Evolutionary conservation across 306 rosid genomes (phyloP).

Genomic region (Cicer bijugum): DNA sequence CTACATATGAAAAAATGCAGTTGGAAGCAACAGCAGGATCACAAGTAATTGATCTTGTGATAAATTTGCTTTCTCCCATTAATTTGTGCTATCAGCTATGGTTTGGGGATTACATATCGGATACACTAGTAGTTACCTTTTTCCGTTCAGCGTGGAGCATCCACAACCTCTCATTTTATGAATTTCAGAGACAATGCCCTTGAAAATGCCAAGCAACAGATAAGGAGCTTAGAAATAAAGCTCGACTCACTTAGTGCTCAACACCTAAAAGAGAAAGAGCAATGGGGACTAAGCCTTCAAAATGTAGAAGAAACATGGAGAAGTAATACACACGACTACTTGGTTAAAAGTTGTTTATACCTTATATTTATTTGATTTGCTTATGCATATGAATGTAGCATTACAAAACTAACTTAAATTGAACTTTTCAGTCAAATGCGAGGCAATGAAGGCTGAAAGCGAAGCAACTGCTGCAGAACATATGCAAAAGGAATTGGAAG

Average conservation of each 20-base stretch:
- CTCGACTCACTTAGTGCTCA: constrained; percentile 66
- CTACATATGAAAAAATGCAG: constrained; percentile 29
- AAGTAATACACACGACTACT: constrained; percentile 56
- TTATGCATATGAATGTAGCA: constrained; percentile 28
- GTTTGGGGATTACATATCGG: constrained; percentile 28
- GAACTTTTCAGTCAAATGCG: constrained; percentile 74
- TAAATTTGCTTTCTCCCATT: constrained; percentile 26
- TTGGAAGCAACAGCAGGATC: constrained; percentile 34
- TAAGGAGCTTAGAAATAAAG: constrained; percentile 75
- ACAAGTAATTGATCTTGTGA: constrained; percentile 24
- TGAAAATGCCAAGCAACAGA: constrained; percentile 61
- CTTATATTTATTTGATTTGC: constrained; percentile 36
- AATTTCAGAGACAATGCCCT: constrained; percentile 74
- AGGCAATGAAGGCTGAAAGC: constrained; percentile 76
- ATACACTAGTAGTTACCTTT: constrained; percentile 27
- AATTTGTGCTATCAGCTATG: constrained; percentile 42
- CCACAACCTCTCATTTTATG: constrained; percentile 47
- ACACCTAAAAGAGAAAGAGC: constrained; percentile 79
- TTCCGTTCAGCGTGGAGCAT: constrained; percentile 36
- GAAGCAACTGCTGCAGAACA: constrained; percentile 72
- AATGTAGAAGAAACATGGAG: constrained; percentile 96
- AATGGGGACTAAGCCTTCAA: constrained; percentile 83
- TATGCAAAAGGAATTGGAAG: constrained; percentile 76
- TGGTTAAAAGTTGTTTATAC: constrained; percentile 40
- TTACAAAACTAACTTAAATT: constrained; percentile 39